phyloP scores from a whole-genome alignment of 371 early-diverging fungal genomes.

The Fennellomyces sp. region DNA sequence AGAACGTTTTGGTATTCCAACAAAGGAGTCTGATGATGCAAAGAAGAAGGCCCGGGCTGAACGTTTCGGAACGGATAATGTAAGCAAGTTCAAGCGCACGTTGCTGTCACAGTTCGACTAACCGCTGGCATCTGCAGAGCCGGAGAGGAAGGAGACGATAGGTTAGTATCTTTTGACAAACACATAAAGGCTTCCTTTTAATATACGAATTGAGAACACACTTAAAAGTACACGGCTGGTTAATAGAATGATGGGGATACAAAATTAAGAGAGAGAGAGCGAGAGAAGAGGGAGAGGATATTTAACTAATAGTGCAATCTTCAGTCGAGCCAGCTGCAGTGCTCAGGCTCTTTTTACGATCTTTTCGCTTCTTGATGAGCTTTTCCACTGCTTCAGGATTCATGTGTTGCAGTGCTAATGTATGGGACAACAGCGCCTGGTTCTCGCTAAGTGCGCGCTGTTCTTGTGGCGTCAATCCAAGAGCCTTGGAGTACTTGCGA shows the following conservation, averaged over 20 bases:
- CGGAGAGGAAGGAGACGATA: background rate
- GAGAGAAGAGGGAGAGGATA: background rate
- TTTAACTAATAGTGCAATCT: conserved; percentile 26
- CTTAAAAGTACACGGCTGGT: background rate
- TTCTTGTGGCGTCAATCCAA: conserved; percentile 36
- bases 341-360: conserved; percentile 8
- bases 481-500: conserved; percentile 32
- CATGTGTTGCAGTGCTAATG: conserved; percentile 24
- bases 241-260: background rate
- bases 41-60: conserved; percentile 70
- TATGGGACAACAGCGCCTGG: conserved; percentile 34
- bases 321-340: conserved; percentile 13
- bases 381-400: conserved; percentile 22
- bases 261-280: background rate
- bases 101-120: too few relatives aligned
- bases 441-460: conserved; percentile 36
- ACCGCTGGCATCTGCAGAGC: too few relatives aligned
- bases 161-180: too few relatives aligned
- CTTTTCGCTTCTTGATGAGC: conserved; percentile 19
- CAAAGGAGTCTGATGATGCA: conserved; percentile 52
- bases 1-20: conserved; percentile 50
- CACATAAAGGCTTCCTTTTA: too few relatives aligned
- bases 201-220: too few relatives aligned
- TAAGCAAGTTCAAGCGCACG: conserved; percentile 19
- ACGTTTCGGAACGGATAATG: conserved; percentile 49